Evolutionary conservation across 257 asterid species (phyloP), one percentile per base, ranked within the genome.

Genomic region (Ilex asprella): DNA sequence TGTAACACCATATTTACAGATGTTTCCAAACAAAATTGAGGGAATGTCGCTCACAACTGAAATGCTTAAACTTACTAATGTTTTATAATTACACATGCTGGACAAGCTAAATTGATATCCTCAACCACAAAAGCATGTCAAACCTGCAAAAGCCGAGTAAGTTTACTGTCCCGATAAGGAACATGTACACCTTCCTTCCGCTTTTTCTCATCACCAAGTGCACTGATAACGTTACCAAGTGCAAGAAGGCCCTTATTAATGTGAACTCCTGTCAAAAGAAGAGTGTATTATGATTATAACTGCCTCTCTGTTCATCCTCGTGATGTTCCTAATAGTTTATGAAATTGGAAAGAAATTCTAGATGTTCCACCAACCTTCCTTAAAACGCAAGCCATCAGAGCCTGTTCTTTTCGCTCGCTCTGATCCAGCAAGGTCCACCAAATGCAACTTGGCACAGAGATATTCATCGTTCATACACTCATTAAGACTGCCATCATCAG

Each of bases 341-440:
- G 8, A 35, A 35, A 3, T 35, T 35, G 41, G 41, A 35, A 3
- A 8, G 41, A 35, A 35, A 35, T 35, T 35, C 41, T 4, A 8
- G 41, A 35, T 43, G 30, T 30, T 31, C 41, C 51, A 53, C 65
- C 63, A 65, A 82, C 99, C 99, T 90, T 93, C 99, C 78, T 90
- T 93, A 73, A 93, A 93, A 60, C 99, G 97, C 62, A 93, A 81
- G 65, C 99, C 99, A 69, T 90, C 96, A 39, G 99, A 93, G 50
- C 99, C 99, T 12, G 99, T 93, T 77, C 97, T 80, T 84, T 93
- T 93, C 21, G 99, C 99, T 9, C 99, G 84, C 73, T 93, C 99
- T 54, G 99, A 93, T 68, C 99, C 99, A 73, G 99, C 99, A 66
- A 93, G 97, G 77, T 93, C 99, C 74, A 93, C 99, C 80, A 90